A percentile compares a stretch with the other conserved stretches of the same genome.
These are phyloP conservation scores for Marsdenia floribunda DNA, from an alignment of 257 asterid species.

Conservation along the genomic window DNA sequence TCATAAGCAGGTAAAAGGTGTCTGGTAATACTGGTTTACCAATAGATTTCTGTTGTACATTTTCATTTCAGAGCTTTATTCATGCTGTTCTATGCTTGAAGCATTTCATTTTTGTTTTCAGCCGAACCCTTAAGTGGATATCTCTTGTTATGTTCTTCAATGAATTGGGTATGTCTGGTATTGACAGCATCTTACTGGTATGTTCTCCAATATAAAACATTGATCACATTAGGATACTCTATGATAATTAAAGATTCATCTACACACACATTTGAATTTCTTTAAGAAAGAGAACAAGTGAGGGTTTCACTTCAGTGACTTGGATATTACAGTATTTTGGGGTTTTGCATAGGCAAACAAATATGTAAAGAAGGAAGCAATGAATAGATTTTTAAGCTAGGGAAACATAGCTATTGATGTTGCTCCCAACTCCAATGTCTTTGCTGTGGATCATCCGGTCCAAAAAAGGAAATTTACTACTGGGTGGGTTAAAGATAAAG, in stretches of 20 bases:
- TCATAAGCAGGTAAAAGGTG: conserved; percentile 51
- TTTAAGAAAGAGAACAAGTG: no score
- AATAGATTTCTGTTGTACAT: background rate
- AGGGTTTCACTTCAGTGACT: no score
- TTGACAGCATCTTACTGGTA: conserved; percentile 81
- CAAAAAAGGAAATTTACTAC: no score
- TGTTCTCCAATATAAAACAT: conserved; percentile 13
- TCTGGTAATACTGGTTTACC: background rate
- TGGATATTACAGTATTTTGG: background rate
- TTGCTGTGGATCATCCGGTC: no score
- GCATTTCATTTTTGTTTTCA: conserved; percentile 25
- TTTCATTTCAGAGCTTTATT: background rate
- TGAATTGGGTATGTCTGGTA: conserved; percentile 88
- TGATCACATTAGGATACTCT: background rate
- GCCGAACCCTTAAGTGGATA: conserved; percentile 66
- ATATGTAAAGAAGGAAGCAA: background rate
- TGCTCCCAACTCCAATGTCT: no score
- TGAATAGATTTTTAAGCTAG: background rate
- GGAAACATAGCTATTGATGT: background rate
- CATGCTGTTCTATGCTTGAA: background rate
- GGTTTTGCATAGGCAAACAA: background rate
- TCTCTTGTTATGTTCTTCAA: conserved; percentile 82
- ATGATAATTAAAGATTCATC: background rate
- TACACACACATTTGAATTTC: background rate
- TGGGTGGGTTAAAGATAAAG: no score